Evolutionary conservation across 2,329 filamentous ascomycete species (phyloP).

Genomic region (Cercospora sp.): DNA sequence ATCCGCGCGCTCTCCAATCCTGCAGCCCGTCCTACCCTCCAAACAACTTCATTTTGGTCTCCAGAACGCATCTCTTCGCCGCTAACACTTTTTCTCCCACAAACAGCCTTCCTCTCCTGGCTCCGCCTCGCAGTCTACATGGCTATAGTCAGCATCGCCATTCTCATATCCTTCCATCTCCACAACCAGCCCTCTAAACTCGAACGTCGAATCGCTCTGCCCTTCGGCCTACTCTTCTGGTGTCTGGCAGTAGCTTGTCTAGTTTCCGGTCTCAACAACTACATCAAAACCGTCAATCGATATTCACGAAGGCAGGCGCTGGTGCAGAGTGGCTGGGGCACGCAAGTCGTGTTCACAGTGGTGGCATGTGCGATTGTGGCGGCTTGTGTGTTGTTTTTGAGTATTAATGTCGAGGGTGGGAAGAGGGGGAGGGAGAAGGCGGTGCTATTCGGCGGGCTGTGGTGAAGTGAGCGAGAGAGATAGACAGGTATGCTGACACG

Average conservation of each 20-base stretch:
- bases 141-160: slow-evolving; percentile 83
- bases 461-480: background rate
- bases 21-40: background rate
- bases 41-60: background rate
- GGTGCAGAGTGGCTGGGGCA: slow-evolving; percentile 92
- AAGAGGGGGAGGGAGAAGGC: background rate
- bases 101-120: slow-evolving; percentile 75
- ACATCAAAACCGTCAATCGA: slow-evolving; percentile 77
- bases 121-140: slow-evolving; percentile 87
- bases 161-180: slow-evolving; percentile 90
- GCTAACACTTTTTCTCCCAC: background rate
- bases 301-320: slow-evolving; percentile 78
- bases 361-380: slow-evolving; percentile 65
- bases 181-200: slow-evolving; percentile 67
- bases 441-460: background rate
- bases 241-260: slow-evolving; percentile 75
- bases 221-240: slow-evolving; percentile 89
- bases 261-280: slow-evolving; percentile 77
- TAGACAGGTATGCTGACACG: background rate
- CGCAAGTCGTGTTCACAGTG: slow-evolving; percentile 71
- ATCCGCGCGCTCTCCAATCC: background rate
- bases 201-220: slow-evolving; percentile 76
- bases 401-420: slow-evolving; percentile 40
- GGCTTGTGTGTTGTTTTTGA: slow-evolving; percentile 64
- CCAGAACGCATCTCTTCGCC: background rate